Evolutionary conservation across 441 rosid species (phyloP), one percentile per base, ranked within the genome.

Genomic region (Kokia cookei): DNA sequence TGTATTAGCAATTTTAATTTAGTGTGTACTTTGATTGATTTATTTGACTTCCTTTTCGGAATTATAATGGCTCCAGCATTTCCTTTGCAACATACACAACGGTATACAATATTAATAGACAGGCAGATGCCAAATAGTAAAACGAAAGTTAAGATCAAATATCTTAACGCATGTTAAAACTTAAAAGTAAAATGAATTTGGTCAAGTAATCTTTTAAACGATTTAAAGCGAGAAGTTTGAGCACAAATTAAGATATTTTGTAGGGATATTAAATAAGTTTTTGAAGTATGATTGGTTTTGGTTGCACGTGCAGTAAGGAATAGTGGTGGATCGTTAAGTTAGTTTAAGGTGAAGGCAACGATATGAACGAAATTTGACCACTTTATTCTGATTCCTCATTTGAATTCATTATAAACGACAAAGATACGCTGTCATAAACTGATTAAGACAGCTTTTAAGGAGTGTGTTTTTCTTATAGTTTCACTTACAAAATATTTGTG

Each of bases 301-400:
- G 53, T 48, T 47, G 51, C 53, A 48, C 53, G 53, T 48, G 58
- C 71, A 75, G 72, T 17, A 43, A 62, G 66, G 37, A 67, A 27
- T 69, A 66, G 67, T 73, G 83, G 81, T 60, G 7, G 64, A 45
- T 19, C 69, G 86, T 83, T 81, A 77, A 81, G 88, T 79, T 81
- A 74, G 85, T 85, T 73, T 54, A 19, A 50, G 71, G 40, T 15
- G 45, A 77, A 64, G 67, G 66, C 70, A 40, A 40, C 42, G 42
- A 37, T 53, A 69, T 9, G 1, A 58, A 42, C 78, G 76, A 37
- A 35, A 79, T 62, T 74, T 22, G 55, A 7, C 43, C 42, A 7
- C 42, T 37, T 48, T 48, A 48, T 13, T 12, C n/a, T 37, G 42
- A 67, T 63, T 15, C 45, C 29, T 47, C 62, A 76, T n/a, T 59